Conservation (phyloP, 306 rosid genomes). For the Begonia loranthoides region DNA sequence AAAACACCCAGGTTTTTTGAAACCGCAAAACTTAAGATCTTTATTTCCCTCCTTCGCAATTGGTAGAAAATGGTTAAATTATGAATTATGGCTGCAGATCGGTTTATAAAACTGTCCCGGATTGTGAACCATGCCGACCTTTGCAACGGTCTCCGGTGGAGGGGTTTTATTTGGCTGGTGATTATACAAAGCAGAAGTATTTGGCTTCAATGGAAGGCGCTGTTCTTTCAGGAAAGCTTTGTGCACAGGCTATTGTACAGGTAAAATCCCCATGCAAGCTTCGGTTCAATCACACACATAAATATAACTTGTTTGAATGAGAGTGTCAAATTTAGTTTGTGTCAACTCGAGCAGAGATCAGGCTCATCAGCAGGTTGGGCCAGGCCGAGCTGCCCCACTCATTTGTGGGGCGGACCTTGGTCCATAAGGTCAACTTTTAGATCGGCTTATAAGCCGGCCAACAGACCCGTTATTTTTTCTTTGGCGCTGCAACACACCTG, state of each 20-base stretch:
- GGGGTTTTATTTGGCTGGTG: constrained; percentile 93
- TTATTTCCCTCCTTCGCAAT: not conserved
- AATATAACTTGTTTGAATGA: not conserved
- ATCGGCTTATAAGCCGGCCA: no score
- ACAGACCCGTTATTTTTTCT: no score
- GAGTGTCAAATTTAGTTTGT: not conserved
- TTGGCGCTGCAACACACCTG: no score
- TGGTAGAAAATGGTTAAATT: not conserved
- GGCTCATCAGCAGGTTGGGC: not conserved
- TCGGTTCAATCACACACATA: not conserved
- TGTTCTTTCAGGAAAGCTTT: constrained; percentile 90
- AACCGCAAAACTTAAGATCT: constrained; percentile 8
- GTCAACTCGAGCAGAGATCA: not conserved
- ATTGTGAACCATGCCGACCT: constrained; percentile 91
- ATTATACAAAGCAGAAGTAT: constrained; percentile 90
- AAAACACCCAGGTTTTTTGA: constrained; percentile 83
- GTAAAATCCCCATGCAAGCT: constrained; percentile 19
- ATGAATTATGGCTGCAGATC: constrained; percentile 41
- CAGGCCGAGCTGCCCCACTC: no score
- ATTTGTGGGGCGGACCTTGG: no score
- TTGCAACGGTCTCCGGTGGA: constrained; percentile 83
- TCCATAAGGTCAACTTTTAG: no score
- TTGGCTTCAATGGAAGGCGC: constrained; percentile 99
- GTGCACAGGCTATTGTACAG: constrained; percentile 93
- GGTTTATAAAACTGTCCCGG: constrained; percentile 82